These are phyloP conservation scores for Aspergillus udagawae DNA, from an alignment of 2,329 filamentous ascomycete species.

Conservation along the genomic window DNA sequence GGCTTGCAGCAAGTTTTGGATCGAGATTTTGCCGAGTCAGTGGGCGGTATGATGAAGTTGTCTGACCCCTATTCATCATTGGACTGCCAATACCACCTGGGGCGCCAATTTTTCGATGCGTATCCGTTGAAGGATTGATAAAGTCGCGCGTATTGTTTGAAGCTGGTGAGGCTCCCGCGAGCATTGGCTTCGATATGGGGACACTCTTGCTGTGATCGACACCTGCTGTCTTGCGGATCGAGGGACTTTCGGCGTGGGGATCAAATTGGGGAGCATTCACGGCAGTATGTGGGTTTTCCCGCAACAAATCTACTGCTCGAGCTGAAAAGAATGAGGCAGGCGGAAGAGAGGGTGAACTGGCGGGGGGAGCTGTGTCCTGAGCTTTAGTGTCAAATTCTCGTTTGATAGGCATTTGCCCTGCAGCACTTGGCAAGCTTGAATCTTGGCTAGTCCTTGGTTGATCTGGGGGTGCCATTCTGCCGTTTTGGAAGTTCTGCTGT, in stretches of 20 bases:
- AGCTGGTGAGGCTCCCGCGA: conserved; percentile 27
- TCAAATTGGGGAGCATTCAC: conserved; percentile 59
- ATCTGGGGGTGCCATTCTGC: conserved; percentile 12
- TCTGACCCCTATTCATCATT: conserved; percentile 30
- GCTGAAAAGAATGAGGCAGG: conserved; percentile 67
- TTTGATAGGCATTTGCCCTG: conserved; percentile 21
- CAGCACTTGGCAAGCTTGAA: conserved; percentile 6
- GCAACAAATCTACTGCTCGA: conserved; percentile 56
- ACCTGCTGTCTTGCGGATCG: conserved; percentile 82
- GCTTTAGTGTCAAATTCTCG: conserved; percentile 17
- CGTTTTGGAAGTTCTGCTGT: conserved; percentile 19
- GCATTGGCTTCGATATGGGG: conserved; percentile 57
- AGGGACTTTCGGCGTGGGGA: conserved; percentile 72
- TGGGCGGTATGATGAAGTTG: conserved; percentile 42
- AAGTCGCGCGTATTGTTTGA: conserved; percentile 30
- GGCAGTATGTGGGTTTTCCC: conserved; percentile 47
- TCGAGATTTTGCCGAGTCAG: conserved; percentile 40
- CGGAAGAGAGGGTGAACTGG: conserved; percentile 33
- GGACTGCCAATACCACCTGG: conserved; percentile 30
- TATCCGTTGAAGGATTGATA: conserved; percentile 33
- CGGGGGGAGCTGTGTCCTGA: conserved; percentile 26
- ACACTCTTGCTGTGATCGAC: conserved; percentile 76
- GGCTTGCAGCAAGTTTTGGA: conserved; percentile 18
- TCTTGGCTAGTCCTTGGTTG: conserved; percentile 14
- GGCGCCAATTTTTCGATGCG: conserved; percentile 34